Conservation (phyloP, 2,329 filamentous ascomycete species). For the Aspergillus pseudotamarii region DNA sequence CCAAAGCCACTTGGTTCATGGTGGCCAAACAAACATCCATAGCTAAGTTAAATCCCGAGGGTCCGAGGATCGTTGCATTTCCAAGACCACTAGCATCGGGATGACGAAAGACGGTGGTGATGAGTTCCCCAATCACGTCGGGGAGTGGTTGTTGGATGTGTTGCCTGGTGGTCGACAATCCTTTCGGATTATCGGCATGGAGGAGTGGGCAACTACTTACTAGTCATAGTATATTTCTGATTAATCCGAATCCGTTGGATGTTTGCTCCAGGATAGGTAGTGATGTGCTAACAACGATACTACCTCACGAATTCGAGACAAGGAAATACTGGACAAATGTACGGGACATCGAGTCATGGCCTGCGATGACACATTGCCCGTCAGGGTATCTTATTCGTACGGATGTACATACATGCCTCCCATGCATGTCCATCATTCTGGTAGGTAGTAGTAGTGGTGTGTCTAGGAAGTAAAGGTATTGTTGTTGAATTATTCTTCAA, state of each 20-base stretch:
- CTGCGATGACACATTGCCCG: neutral
- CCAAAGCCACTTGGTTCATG: neutral
- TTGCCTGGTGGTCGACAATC: conserved; percentile 2
- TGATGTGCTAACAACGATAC: neutral
- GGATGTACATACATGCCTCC: neutral
- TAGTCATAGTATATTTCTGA: neutral
- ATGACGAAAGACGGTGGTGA: conserved; percentile 10
- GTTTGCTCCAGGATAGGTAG: conserved; percentile 1
- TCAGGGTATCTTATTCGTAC: neutral
- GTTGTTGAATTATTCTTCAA: conserved; percentile 7
- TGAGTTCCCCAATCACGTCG: conserved; percentile 10
- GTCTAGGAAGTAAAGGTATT: neutral
- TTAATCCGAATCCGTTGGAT: neutral
- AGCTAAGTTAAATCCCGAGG: neutral
- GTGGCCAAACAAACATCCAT: neutral
- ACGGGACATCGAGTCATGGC: neutral
- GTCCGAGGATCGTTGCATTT: conserved; percentile 1
- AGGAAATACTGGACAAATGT: neutral
- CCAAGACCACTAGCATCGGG: conserved; percentile 11
- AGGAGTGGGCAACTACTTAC: neutral
- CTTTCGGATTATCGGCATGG: conserved; percentile 12
- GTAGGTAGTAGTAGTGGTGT: neutral
- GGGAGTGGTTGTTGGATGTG: conserved; percentile 2
- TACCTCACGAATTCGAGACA: neutral
- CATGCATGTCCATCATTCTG: neutral